phyloP scores from a whole-genome alignment of 1,284 basidiomycete species.

The Malassezia arunalokei region DNA sequence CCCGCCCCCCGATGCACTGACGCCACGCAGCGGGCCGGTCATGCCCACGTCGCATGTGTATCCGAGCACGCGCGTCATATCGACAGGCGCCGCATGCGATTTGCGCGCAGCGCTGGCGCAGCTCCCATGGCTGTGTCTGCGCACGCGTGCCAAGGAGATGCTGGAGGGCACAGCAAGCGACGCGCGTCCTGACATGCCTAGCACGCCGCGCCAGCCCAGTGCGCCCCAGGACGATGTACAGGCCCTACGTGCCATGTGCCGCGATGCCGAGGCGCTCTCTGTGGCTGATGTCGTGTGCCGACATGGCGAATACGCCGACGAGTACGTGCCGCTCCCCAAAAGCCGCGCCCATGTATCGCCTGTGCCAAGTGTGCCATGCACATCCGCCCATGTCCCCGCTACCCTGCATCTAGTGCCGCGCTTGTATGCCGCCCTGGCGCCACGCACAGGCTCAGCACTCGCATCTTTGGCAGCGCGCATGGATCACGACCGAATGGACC shows the following conservation, averaged over 20 bases:
- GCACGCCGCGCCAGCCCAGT: neutral
- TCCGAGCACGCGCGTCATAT: neutral
- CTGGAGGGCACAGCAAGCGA: neutral
- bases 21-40: constrained; percentile 1
- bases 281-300: neutral
- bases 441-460: neutral
- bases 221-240: neutral
- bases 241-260: neutral
- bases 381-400: neutral
- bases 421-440: neutral
- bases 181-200: too few species aligned
- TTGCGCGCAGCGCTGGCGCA: constrained; percentile 13
- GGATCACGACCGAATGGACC: constrained; percentile 3
- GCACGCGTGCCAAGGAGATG: constrained; percentile 3
- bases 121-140: constrained; percentile 11
- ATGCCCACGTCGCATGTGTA: neutral
- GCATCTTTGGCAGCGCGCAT: neutral
- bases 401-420: too few species aligned
- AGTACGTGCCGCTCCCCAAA: constrained; percentile 6
- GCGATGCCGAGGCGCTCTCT: neutral
- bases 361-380: neutral
- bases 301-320: neutral
- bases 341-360: constrained; percentile 1
- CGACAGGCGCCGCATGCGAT: neutral
- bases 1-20: neutral